Conservation (phyloP, 2,329 filamentous ascomycete genomes). For the Fusarium sp. region DNA sequence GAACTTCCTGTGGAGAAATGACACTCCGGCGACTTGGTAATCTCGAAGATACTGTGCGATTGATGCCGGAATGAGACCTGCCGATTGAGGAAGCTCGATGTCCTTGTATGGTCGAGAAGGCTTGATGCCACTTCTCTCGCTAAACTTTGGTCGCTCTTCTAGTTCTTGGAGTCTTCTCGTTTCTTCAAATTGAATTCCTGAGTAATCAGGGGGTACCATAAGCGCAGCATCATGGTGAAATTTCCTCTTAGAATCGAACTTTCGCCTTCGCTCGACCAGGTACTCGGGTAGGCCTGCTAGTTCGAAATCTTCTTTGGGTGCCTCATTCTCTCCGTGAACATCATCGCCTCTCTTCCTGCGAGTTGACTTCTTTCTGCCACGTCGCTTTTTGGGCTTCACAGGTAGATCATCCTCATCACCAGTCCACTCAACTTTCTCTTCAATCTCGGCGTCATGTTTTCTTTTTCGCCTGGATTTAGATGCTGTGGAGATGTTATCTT, state of each 20-base stretch:
- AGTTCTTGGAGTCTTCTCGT: conserved; percentile 53
- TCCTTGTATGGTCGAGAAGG: conserved; percentile 80
- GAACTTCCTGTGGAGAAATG: conserved; percentile 89
- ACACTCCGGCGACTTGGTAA: conserved; percentile 88
- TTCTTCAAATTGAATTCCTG: conserved; percentile 77
- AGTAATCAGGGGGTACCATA: conserved; percentile 81
- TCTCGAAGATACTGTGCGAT: conserved; percentile 93
- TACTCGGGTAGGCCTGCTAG: conserved; percentile 63
- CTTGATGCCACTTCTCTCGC: conserved; percentile 64
- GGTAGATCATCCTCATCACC: conserved; percentile 73
- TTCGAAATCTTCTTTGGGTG: conserved; percentile 59
- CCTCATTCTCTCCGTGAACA: conserved; percentile 50
- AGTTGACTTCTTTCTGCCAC: conserved; percentile 49
- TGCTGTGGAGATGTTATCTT: conserved; percentile 12
- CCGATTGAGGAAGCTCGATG: conserved; percentile 79
- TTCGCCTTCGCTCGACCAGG: conserved; percentile 78
- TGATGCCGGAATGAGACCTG: conserved; percentile 85
- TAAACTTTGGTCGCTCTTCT: conserved; percentile 77
- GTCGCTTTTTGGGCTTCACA: conserved; percentile 61
- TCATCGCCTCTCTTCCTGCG: conserved; percentile 46
- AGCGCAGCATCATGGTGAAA: conserved; percentile 75
- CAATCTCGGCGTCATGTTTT: conserved; percentile 54
- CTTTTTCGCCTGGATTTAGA: conserved; percentile 51
- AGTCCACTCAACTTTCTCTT: conserved; percentile 65
- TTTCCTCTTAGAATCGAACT: conserved; percentile 74